Evolutionary conservation across 371 early-diverging fungal species (phyloP), one percentile per base, ranked within the genome.

Genomic region (Lichtheimia hyalospora): DNA sequence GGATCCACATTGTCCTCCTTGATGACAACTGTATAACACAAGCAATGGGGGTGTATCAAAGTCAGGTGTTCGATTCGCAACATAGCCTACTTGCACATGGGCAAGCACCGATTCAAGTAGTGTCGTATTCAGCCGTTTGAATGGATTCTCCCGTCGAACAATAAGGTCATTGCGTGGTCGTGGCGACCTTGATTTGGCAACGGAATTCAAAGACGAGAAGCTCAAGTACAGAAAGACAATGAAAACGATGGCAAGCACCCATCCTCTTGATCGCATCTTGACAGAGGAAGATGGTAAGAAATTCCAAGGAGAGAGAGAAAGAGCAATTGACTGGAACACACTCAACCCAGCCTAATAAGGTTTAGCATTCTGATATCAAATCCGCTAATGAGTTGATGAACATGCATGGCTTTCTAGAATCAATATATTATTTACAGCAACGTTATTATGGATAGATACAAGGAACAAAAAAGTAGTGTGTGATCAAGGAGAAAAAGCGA

Each of bases 21-120:
- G 34, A 40, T 51, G 42, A 48, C 80, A 73, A 13, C 61, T 63
- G 46, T 73, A 75, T 0, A 71, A 13, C 5, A 77, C 57, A 3
- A 80, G 64, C 1, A 80, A 28, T 0, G 75, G 75, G 3, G 81
- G 81, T 25, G 74, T 77, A 8, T 75, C 75, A 48, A 58, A 54
- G 21, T 66, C 61, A 4, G 81, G 81, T 23, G 77, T 80, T 10
- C 74, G 63, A 28, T 77, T 77, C n/a, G 75, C 67, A 1, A 73
- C 73, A 57, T 80, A 80, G 42, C 73, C 71, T 0, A 62, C 49
- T 23, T 67, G 71, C 21, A 77, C 64, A 49, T 77, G 81, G 7
- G 74, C 75, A 15, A 77, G 64, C 3, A 64, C 81, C 7, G 74
- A 74, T 16, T 50, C 50, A 40, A 62, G 48, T 12, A 62, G 51